Evolutionary conservation across 352 stramenopile species (phyloP).

Genomic region (Globisporangium radiosum): DNA sequence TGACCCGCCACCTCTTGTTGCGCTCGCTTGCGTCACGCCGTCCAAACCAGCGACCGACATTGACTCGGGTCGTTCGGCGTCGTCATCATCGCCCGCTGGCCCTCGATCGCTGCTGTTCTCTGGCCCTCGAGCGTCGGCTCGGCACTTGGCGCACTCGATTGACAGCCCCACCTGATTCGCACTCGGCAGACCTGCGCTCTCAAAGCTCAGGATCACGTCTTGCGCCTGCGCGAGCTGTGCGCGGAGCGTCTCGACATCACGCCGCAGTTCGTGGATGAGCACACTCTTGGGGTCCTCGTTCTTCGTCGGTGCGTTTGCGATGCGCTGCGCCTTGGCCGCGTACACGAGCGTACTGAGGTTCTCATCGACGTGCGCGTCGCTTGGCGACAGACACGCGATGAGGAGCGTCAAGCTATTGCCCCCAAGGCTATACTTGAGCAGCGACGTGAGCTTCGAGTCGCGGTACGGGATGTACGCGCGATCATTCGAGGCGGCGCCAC

Average conservation of each 20-base stretch:
- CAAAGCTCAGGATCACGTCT: slow-evolving; percentile 35
- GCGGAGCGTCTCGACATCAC: slow-evolving; percentile 23
- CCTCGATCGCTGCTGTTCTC: too few species aligned
- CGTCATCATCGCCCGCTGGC: too few species aligned
- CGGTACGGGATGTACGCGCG: slow-evolving; percentile 45
- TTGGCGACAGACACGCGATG: slow-evolving; percentile 58
- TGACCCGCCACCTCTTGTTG: neutral
- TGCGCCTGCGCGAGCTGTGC: slow-evolving; percentile 29
- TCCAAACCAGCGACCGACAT: too few species aligned
- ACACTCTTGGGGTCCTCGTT: slow-evolving; percentile 42
- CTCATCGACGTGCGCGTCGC: slow-evolving; percentile 41
- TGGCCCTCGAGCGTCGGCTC: too few species aligned
- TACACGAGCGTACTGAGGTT: slow-evolving; percentile 67
- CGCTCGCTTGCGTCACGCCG: too few species aligned
- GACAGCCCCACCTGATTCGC: too few species aligned
- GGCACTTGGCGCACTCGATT: too few species aligned
- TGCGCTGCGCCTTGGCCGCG: slow-evolving; percentile 43
- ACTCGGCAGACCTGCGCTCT: neutral
- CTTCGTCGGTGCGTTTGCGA: slow-evolving; percentile 45
- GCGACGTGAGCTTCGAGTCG: slow-evolving; percentile 57
- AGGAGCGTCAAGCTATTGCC: slow-evolving; percentile 64
- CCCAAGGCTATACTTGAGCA: slow-evolving; percentile 55
- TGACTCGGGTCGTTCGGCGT: too few species aligned
- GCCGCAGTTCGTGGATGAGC: slow-evolving; percentile 39
- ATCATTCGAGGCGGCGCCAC: neutral